Evolutionary conservation across 2,329 filamentous ascomycete genomes (phyloP).

Genomic region (Xylaria sp.): DNA sequence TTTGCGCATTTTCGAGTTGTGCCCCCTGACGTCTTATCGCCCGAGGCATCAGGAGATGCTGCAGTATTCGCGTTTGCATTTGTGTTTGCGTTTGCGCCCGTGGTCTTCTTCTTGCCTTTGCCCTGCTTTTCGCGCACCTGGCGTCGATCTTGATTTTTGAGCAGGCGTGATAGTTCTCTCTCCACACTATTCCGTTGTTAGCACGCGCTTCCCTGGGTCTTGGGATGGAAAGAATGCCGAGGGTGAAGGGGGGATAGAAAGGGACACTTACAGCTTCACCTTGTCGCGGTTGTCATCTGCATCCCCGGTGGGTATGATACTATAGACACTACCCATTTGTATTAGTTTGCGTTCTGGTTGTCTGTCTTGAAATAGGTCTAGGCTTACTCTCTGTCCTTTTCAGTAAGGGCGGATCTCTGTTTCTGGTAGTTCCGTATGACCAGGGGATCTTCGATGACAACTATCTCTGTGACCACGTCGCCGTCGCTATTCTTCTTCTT

Average conservation of each 20-base stretch:
- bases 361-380: slow-evolving; percentile 26
- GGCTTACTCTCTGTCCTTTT: slow-evolving; percentile 75
- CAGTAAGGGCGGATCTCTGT: slow-evolving; percentile 72
- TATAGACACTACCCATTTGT: slow-evolving; percentile 53
- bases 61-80: slow-evolving; percentile 39
- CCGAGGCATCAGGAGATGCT: slow-evolving; percentile 57
- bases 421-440: slow-evolving; percentile 91
- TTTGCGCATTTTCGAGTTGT: slow-evolving; percentile 95
- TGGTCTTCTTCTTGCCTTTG: slow-evolving; percentile 65
- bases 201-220: slow-evolving; percentile 44
- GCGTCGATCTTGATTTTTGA: slow-evolving; percentile 89
- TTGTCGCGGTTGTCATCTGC: slow-evolving; percentile 58
- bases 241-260: background rate
- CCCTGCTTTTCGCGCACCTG: slow-evolving; percentile 84
- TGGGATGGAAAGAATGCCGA: background rate
- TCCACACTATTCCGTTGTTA: slow-evolving; percentile 58
- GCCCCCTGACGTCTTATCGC: slow-evolving; percentile 61
- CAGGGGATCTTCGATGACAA: slow-evolving; percentile 76
- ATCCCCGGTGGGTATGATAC: slow-evolving; percentile 55
- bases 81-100: slow-evolving; percentile 13
- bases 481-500: slow-evolving; percentile 67
- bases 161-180: slow-evolving; percentile 79
- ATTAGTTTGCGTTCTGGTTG: slow-evolving; percentile 43
- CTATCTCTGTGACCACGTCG: slow-evolving; percentile 63
- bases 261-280: slow-evolving; percentile 45